Conservation (phyloP, 2,329 filamentous ascomycete species). For the Podosphaera xanthii region DNA sequence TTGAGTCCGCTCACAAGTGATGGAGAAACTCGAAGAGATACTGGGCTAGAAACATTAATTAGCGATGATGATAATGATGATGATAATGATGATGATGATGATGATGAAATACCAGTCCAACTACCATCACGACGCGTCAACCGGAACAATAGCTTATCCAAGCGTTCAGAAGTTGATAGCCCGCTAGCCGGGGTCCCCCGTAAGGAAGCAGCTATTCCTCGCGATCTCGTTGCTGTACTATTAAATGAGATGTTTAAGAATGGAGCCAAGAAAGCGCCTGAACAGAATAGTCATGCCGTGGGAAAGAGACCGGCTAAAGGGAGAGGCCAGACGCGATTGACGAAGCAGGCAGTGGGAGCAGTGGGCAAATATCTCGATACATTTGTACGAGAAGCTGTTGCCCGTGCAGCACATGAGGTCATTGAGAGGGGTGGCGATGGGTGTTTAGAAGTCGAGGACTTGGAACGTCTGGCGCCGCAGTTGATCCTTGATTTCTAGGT, state of each 20-base stretch:
- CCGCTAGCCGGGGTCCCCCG: background rate
- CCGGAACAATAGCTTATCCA: background rate
- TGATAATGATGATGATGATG: background rate
- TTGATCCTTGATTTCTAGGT: constrained; percentile 60
- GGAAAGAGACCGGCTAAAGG: background rate
- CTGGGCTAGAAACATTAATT: background rate
- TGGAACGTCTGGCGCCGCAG: constrained; percentile 73
- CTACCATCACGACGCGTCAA: background rate
- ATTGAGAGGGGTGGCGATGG: constrained; percentile 21
- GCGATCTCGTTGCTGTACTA: constrained; percentile 50
- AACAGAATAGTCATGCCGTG: background rate
- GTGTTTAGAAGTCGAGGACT: constrained; percentile 69
- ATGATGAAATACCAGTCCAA: background rate
- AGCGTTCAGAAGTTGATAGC: background rate
- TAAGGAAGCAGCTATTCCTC: constrained; percentile 30
- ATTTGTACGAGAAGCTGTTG: constrained; percentile 75
- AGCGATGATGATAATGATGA: background rate
- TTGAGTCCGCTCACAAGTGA: constrained; percentile 1
- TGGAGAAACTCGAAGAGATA: background rate
- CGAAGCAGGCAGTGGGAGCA: constrained; percentile 52
- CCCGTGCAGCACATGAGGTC: constrained; percentile 45
- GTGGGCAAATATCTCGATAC: constrained; percentile 74
- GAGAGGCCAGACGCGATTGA: constrained; percentile 36
- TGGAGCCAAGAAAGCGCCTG: constrained; percentile 22
- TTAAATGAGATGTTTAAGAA: constrained; percentile 58